Percentiles rank a stretch among this genome's conserved stretches.
Evolutionary conservation across 2,329 filamentous ascomycete genomes (phyloP).

Genomic region (Colletotrichum filicis): DNA sequence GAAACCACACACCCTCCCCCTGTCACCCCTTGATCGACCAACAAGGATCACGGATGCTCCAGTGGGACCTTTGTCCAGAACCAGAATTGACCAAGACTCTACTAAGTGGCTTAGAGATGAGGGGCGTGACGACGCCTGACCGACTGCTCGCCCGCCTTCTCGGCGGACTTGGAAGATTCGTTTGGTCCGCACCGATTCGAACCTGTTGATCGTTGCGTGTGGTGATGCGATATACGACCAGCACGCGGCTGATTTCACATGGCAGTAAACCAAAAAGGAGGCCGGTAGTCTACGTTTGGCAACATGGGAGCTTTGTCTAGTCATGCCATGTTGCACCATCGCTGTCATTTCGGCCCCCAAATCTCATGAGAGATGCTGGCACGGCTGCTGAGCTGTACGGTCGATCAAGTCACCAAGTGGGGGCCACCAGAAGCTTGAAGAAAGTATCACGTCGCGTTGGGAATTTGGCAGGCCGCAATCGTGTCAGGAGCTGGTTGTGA

Average conservation of each 20-base stretch:
- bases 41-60: constrained; percentile 24
- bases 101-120: constrained; percentile 28
- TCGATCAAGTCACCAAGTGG: constrained; percentile 13
- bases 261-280: neutral
- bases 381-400: neutral
- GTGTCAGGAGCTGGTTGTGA: neutral
- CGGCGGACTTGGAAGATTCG: constrained; percentile 24
- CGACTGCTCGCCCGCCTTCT: constrained; percentile 18
- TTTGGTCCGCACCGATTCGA: constrained; percentile 25
- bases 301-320: neutral
- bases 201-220: neutral
- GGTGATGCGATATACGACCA: constrained; percentile 18
- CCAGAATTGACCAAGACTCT: constrained; percentile 6
- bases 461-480: neutral
- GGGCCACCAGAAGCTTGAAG: constrained; percentile 23
- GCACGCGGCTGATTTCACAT: constrained; percentile 22
- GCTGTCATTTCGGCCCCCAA: constrained; percentile 14
- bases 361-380: constrained; percentile 5
- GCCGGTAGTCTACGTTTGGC: neutral
- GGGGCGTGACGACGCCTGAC: constrained; percentile 31
- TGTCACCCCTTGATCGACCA: constrained; percentile 14
- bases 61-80: constrained; percentile 30
- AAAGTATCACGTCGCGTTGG: constrained; percentile 6
- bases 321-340: neutral
- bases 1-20: neutral